Evolutionary conservation across 768 basidiomycete genomes (phyloP).

Genomic region (Butyriboletus loyo): DNA sequence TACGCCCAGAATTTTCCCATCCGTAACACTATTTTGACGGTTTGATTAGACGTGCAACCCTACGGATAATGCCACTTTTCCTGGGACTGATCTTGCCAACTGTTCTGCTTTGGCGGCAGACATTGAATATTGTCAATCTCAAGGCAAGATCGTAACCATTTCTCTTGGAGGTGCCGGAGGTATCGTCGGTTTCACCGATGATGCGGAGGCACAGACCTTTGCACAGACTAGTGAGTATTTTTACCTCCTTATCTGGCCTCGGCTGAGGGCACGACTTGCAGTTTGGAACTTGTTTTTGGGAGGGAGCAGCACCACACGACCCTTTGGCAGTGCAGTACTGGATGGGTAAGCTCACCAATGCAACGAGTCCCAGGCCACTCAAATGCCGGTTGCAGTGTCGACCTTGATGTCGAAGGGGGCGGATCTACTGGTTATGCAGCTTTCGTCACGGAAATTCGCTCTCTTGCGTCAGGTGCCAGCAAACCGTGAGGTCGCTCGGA

Average conservation of each 20-base stretch:
- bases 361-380: not conserved
- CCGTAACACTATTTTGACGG: not conserved
- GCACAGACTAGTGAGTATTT: slow-evolving; percentile 17
- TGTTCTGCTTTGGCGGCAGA: slow-evolving; percentile 40
- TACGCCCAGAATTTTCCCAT: slow-evolving; percentile 24
- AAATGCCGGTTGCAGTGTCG: slow-evolving; percentile 40
- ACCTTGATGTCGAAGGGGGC: slow-evolving; percentile 78
- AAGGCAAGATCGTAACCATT: slow-evolving; percentile 47
- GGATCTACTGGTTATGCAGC: slow-evolving; percentile 45
- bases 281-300: slow-evolving; percentile 49
- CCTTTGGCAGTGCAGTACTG: slow-evolving; percentile 44
- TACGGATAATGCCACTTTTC: slow-evolving; percentile 38
- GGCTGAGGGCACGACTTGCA: slow-evolving; percentile 4
- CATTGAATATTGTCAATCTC: slow-evolving; percentile 43
- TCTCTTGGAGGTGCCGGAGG: slow-evolving; percentile 45
- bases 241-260: slow-evolving; percentile 7
- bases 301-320: slow-evolving; percentile 41
- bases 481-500: slow-evolving; percentile 16
- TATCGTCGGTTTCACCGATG: slow-evolving; percentile 37
- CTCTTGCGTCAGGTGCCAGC: slow-evolving; percentile 22
- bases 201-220: slow-evolving; percentile 37
- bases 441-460: slow-evolving; percentile 35
- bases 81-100: slow-evolving; percentile 40
- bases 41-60: slow-evolving; percentile 40
- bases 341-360: slow-evolving; percentile 37